Evolutionary conservation across 257 asterid species (phyloP).

Genomic region (Ocimum tenuiflorum): DNA sequence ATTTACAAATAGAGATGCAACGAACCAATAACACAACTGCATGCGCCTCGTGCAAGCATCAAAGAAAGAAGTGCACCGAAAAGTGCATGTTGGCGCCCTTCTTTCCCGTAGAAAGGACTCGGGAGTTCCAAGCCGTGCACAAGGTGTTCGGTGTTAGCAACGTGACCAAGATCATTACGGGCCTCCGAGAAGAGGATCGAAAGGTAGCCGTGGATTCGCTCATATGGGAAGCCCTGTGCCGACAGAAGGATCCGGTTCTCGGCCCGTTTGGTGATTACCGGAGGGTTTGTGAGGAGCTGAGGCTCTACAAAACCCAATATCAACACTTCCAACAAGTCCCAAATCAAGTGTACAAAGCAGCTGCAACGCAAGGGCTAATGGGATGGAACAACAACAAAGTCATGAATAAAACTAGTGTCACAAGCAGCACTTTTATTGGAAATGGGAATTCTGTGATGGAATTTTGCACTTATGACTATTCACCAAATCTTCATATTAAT

Average conservation of each 20-base stretch:
- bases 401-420: slow-evolving; percentile 1
- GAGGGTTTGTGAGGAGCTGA: slow-evolving; percentile 50
- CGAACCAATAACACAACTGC: slow-evolving; percentile 39
- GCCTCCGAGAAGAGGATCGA: slow-evolving; percentile 45
- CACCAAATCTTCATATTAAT: slow-evolving; percentile 23
- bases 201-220: slow-evolving; percentile 55
- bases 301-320: slow-evolving; percentile 42
- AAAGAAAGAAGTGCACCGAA: slow-evolving; percentile 70
- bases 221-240: slow-evolving; percentile 71
- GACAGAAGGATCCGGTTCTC: slow-evolving; percentile 51
- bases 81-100: slow-evolving; percentile 65
- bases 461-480: slow-evolving; percentile 29
- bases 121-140: slow-evolving; percentile 74
- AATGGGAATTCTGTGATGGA: slow-evolving; percentile 29
- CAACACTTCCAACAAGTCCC: slow-evolving; percentile 29
- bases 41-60: slow-evolving; percentile 98
- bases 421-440: slow-evolving; percentile 20
- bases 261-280: slow-evolving; percentile 64
- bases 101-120: slow-evolving; percentile 46
- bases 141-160: slow-evolving; percentile 82
- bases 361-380: slow-evolving; percentile 27
- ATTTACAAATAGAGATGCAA: slow-evolving; percentile 25
- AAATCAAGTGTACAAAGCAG: slow-evolving; percentile 31
- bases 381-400: slow-evolving; percentile 40
- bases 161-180: slow-evolving; percentile 41